phyloP scores from a whole-genome alignment of 129 eudicot genomes.

The Mikania micrantha region DNA sequence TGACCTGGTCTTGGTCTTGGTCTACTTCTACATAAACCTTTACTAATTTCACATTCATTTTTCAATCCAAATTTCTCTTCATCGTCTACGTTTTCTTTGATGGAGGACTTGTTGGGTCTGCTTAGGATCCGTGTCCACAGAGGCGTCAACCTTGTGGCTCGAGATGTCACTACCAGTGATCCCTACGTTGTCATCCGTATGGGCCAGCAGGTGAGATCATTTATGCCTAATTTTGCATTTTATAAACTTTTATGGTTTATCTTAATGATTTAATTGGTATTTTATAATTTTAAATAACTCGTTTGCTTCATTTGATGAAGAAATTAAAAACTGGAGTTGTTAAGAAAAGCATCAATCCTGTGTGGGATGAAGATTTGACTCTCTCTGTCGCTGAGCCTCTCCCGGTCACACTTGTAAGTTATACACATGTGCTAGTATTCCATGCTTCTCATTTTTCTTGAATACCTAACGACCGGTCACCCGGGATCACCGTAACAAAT shows the following conservation, averaged over 20 bases:
- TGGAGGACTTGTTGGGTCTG: constrained; percentile 68
- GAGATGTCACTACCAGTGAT: constrained; percentile 71
- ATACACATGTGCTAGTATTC: background rate
- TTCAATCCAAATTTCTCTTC: background rate
- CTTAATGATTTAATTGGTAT: background rate
- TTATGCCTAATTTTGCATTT: background rate
- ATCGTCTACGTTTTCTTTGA: no score
- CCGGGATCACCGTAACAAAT: no score
- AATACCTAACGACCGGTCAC: no score
- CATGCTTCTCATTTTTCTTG: no score
- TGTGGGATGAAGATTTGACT: no score
- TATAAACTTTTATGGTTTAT: background rate
- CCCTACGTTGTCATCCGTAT: constrained; percentile 58
- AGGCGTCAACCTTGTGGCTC: constrained; percentile 72
- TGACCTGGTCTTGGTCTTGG: no score
- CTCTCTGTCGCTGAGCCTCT: constrained; percentile 48
- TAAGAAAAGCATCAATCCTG: constrained; percentile 63
- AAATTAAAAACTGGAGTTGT: constrained; percentile 76
- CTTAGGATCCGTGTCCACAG: constrained; percentile 43
- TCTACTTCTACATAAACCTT: no score
- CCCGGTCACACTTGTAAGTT: constrained; percentile 63
- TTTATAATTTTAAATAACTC: background rate
- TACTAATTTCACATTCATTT: no score
- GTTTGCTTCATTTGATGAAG: constrained; percentile 22
- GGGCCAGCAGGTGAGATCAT: constrained; percentile 60